These are phyloP conservation scores for Exophiala sideris DNA, from an alignment of 2,329 filamentous ascomycete species.

Conservation along the genomic window DNA sequence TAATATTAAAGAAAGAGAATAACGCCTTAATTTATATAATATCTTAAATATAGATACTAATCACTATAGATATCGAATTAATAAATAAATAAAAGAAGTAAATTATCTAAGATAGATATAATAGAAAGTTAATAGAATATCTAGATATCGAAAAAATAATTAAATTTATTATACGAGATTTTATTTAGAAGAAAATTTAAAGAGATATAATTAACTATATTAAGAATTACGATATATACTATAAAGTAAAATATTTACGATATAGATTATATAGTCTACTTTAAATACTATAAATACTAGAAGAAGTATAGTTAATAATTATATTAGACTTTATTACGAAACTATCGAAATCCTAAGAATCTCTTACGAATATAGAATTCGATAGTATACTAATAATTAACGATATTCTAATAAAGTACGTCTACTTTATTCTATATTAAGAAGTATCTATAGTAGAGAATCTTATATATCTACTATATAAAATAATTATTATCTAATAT, in stretches of 20 bases:
- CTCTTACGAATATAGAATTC: slow-evolving; percentile 2
- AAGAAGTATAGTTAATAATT: not conserved
- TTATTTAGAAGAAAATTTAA: slow-evolving; percentile 5
- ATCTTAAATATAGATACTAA: not conserved
- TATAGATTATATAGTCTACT: slow-evolving; percentile 10
- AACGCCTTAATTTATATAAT: no score
- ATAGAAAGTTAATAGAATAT: slow-evolving; percentile 3
- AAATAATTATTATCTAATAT: not conserved
- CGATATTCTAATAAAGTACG: not conserved
- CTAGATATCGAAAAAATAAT: slow-evolving; percentile 16
- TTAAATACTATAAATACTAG: not conserved
- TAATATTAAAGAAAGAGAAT: slow-evolving; percentile 2
- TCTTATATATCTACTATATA: not conserved
- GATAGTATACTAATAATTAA: not conserved
- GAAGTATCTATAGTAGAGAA: not conserved
- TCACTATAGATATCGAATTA: not conserved
- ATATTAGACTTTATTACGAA: slow-evolving; percentile 9
- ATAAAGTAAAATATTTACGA: slow-evolving; percentile 4
- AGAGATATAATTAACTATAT: slow-evolving; percentile 14
- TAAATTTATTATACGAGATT: slow-evolving; percentile 10
- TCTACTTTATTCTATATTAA: not conserved
- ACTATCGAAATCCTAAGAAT: slow-evolving; percentile 5
- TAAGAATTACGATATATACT: slow-evolving; percentile 6
- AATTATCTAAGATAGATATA: slow-evolving; percentile 8
- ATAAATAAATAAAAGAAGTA: slow-evolving; percentile 4